A percentile compares a stretch with the other conserved stretches of the same genome.
phyloP scores from a whole-genome alignment of 768 basidiomycete species.

The Amanita polypyramis region DNA sequence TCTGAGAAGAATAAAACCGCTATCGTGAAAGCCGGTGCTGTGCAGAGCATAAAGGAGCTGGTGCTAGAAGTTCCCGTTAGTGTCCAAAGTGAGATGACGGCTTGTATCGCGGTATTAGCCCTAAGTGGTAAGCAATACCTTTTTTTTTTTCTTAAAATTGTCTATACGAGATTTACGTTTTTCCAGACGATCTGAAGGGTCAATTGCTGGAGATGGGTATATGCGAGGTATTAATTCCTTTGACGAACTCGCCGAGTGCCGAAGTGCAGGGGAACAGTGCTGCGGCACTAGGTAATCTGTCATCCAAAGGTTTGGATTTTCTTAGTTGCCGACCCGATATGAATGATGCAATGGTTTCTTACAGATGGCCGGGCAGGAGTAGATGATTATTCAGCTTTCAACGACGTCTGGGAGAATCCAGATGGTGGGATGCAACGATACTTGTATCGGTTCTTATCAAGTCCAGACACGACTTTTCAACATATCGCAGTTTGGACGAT shows the following conservation, averaged over 20 bases:
- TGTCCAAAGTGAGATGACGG: conserved; percentile 99
- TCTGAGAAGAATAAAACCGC: conserved; percentile 98
- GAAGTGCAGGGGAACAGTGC: conserved; percentile 99
- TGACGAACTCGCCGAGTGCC: conserved; percentile 92
- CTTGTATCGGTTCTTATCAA: conserved; percentile 86
- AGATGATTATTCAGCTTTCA: conserved; percentile 95
- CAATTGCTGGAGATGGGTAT: conserved; percentile 97
- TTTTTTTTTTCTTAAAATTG: too few species aligned
- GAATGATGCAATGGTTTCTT: conserved; percentile 4
- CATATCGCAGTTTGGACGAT: conserved; percentile 99
- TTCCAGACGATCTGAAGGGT: conserved; percentile 87
- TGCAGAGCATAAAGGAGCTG: conserved; percentile 93
- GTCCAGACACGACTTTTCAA: conserved; percentile 94
- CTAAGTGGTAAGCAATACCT: conserved; percentile 65
- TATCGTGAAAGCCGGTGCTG: conserved; percentile 95
- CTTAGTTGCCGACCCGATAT: not conserved
- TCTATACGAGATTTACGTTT: not conserved
- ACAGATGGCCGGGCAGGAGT: conserved; percentile 66
- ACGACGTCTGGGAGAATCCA: conserved; percentile 96
- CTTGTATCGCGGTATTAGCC: conserved; percentile 93
- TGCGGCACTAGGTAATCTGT: conserved; percentile 93
- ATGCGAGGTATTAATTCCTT: conserved; percentile 91
- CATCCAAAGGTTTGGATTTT: conserved; percentile 70
- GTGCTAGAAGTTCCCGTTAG: conserved; percentile 92
- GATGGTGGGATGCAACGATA: conserved; percentile 97